Base-by-base conservation (phyloP, 805 yeast species). In the Teunomyces gatunensis region DNA sequence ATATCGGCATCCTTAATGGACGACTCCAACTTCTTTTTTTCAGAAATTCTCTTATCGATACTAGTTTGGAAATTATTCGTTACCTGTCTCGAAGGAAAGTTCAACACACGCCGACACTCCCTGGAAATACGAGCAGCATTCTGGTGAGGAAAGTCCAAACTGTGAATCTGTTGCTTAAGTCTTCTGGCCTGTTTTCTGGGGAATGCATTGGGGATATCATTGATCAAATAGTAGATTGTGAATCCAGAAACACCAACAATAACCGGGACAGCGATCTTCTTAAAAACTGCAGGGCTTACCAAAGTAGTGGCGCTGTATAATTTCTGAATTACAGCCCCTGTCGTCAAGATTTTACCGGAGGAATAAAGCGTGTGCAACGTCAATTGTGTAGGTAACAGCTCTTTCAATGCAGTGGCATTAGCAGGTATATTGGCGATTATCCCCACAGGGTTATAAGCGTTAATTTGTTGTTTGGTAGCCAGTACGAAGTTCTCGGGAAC, bases 171-270 rank as follows among this genome's bases (percentile, higher is more conserved):
- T 5, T 60, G 60, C 52, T 78, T 79, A 54, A 92, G 79, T 64
- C 87, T 89, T 42, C 77, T 73, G 0, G 94, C 89, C 49, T 89
- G 77, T 48, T 90, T 90, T 54, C 89, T 74, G 15, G 96, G 95
- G 56, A 89, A 81, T 0, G 97, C 96, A 56, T 85, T 80, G 2
- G 97, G 97, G 11, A 95, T 81, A 64, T 94, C 98, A 49, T 76
- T 73, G 15, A 89, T 69, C 48, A 90, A 62, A 57, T 87, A 89
- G 35, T 81, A 80, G 0, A 79, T 68, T 0, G 85, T 74, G 11
- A 81, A 71, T 1, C 81, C 76, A 4, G 80, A 68, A 0, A 78
- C 76, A 6, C 81, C 73, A 2, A 82, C 54, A 0, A 77, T 49
- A 0, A 81, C 41, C 0, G 95, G 91, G 0, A 79, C 62, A 0